Conservation (phyloP, 1,284 basidiomycete species). For the Trametes sp. region DNA sequence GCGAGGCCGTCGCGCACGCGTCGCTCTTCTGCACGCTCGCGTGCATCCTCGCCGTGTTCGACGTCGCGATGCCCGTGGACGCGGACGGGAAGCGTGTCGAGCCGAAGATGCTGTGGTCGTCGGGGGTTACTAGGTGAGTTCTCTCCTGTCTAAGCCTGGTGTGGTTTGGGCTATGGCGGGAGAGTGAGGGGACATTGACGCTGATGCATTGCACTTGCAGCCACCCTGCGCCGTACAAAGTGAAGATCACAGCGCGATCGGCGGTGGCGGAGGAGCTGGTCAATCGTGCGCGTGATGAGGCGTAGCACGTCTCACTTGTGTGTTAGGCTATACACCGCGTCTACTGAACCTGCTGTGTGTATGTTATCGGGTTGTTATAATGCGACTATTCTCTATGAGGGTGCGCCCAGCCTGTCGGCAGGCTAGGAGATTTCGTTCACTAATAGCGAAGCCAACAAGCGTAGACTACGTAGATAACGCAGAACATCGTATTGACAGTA, state of each 20-base stretch:
- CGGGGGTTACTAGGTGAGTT: slow-evolving; percentile 37
- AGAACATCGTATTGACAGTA: too few species aligned
- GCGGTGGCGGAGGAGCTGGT: slow-evolving; percentile 18
- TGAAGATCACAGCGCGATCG: slow-evolving; percentile 26
- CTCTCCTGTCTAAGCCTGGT: background rate
- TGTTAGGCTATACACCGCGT: too few species aligned
- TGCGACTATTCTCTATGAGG: too few species aligned
- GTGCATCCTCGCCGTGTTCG: slow-evolving; percentile 25
- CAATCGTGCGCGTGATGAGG: background rate
- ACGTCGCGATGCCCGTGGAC: slow-evolving; percentile 19
- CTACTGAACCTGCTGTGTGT: too few species aligned
- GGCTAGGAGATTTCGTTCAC: too few species aligned
- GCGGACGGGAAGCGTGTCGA: slow-evolving; percentile 32
- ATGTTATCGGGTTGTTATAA: too few species aligned
- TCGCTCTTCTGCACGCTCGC: slow-evolving; percentile 23
- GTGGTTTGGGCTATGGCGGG: too few species aligned
- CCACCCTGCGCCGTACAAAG: slow-evolving; percentile 34
- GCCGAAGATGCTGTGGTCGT: slow-evolving; percentile 38
- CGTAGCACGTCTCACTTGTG: background rate
- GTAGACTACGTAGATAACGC: too few species aligned
- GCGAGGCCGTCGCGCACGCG: slow-evolving; percentile 26
- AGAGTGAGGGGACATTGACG: too few species aligned
- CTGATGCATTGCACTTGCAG: background rate
- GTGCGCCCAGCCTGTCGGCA: too few species aligned
- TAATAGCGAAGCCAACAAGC: too few species aligned